Percentiles rank a stretch among this genome's conserved stretches.
Evolutionary conservation across 331 rosid genomes (phyloP).

Genomic region (Malus hybrid): DNA sequence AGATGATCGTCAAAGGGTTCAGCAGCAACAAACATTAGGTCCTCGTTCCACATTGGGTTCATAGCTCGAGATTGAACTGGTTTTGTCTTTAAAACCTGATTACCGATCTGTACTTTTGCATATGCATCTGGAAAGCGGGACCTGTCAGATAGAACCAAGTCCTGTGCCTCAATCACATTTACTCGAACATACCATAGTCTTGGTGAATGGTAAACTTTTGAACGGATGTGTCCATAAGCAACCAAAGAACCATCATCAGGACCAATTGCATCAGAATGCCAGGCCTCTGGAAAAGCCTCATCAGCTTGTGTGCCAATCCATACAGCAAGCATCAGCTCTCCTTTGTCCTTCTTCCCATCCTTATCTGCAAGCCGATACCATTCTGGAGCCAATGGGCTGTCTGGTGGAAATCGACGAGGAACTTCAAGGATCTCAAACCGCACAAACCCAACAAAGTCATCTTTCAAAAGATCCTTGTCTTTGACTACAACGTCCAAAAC

Average conservation of each 20-base stretch:
- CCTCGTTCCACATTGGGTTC: constrained; percentile 70
- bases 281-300: constrained; percentile 91
- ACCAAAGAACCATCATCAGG: constrained; percentile 33
- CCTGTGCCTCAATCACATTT: constrained; percentile 80
- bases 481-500: constrained; percentile 59
- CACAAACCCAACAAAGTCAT: constrained; percentile 55
- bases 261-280: constrained; percentile 93
- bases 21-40: constrained; percentile 75
- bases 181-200: constrained; percentile 82
- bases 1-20: constrained; percentile 83
- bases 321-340: constrained; percentile 94
- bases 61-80: constrained; percentile 41
- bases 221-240: constrained; percentile 41
- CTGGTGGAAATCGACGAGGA: constrained; percentile 74
- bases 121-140: constrained; percentile 59
- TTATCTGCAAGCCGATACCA: constrained; percentile 76
- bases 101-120: constrained; percentile 75
- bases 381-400: constrained; percentile 96
- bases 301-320: constrained; percentile 98
- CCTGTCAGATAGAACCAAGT: constrained; percentile 51
- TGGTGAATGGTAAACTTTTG: constrained; percentile 91
- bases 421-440: constrained; percentile 56
- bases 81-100: constrained; percentile 54
- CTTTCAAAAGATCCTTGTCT: constrained; percentile 60
- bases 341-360: constrained; percentile 50